Evolutionary conservation across 2,329 filamentous ascomycete species (phyloP).

Genomic region (Pseudopyricularia javanii): DNA sequence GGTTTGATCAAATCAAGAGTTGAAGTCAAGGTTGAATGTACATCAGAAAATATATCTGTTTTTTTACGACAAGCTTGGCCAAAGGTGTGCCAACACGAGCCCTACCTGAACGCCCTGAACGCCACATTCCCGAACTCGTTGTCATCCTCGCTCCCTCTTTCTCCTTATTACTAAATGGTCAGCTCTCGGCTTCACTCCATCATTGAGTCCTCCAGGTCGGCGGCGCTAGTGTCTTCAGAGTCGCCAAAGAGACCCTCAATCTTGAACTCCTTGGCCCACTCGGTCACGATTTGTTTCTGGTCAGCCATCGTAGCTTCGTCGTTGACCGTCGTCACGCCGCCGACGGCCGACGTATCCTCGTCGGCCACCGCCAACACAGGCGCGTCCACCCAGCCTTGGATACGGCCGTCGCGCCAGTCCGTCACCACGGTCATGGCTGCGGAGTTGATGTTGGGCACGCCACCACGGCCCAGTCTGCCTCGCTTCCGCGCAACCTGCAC

Average conservation of each 20-base stretch:
- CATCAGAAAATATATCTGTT: no score
- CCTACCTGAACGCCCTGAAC: constrained; percentile 5
- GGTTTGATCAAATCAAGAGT: no score
- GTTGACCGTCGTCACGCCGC: constrained; percentile 18
- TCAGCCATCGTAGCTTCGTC: constrained; percentile 41
- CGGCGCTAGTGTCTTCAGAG: constrained; percentile 45
- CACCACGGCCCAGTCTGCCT: constrained; percentile 76
- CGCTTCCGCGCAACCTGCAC: constrained; percentile 91
- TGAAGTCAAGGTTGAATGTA: no score
- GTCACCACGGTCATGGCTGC: constrained; percentile 88
- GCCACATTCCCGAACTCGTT: neutral
- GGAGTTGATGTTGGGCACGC: constrained; percentile 75
- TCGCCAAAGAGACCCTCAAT: constrained; percentile 86
- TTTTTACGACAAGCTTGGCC: neutral
- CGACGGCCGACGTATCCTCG: constrained; percentile 14
- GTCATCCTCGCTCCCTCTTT: neutral
- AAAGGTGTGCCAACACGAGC: neutral
- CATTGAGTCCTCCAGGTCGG: constrained; percentile 32
- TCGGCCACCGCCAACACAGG: constrained; percentile 53
- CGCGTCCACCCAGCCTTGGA: constrained; percentile 81
- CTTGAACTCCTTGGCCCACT: constrained; percentile 93
- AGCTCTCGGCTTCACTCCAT: constrained; percentile 24
- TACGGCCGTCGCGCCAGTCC: constrained; percentile 93
- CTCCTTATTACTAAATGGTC: neutral
- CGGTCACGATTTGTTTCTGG: constrained; percentile 78